Evolutionary conservation across 176 grass and related monocot genomes (phyloP), one percentile per base, ranked within the genome.

Genomic region (Rhynchospora breviuscula): DNA sequence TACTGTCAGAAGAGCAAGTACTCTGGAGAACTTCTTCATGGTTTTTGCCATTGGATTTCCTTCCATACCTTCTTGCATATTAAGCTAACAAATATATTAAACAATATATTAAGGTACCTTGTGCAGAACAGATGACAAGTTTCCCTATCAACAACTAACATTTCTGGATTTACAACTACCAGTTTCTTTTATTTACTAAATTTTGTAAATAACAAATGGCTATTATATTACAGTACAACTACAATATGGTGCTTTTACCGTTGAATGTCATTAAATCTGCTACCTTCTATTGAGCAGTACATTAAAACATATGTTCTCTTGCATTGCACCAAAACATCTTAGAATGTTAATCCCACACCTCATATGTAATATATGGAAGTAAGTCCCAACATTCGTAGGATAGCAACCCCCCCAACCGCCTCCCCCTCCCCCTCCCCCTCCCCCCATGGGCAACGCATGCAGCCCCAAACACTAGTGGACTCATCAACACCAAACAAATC

Each of bases 61-160:
- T 81, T 95, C 86, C 88, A 95, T 86, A 71, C 93, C 96, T 93
- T 93, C 88, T 91, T 98, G 96, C 88, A 95, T 89, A 82, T 98
- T 98, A 67, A 95, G 80, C 96, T 98, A 85, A 80, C 21, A 85
- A 85, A 53, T 69, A 57, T 44, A 87, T 10, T 33, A 82, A 40
- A 68, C 25, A 10, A 57, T 57, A n/a, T n/a, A n/a, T 71, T 40
- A 78, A 78, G 23, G 51, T 78, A 78, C 49, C 51, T 78, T 33
- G 73, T 57, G 49, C 49, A 78, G 13, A 52, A 57, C 9, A 78
- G 11, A 57, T 78, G 22, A 57, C 33, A 78, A 78, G 23, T 78
- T 78, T 33, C 12, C 12, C 7, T 56, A 31, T 33, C 8, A 54
- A 53, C 22, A 31, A 22, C 73, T 78, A 78, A 78, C 12, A 33